These are phyloP conservation scores for Raphidocelis subcapitata DNA, from an alignment of 139 green algal species.

Conservation along the genomic window DNA sequence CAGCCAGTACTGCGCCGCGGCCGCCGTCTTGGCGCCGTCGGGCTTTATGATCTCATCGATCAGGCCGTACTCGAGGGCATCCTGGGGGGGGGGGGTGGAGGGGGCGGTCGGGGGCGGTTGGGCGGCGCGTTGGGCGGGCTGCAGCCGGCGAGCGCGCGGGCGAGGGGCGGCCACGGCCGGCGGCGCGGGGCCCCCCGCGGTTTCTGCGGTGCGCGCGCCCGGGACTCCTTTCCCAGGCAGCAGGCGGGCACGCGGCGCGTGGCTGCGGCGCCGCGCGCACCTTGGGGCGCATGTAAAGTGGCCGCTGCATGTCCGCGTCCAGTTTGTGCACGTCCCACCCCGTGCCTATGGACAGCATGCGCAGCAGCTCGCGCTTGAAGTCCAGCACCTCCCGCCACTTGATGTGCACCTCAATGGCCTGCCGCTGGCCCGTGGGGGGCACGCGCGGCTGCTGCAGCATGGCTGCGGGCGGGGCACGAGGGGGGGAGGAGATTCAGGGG, in stretches of 20 bases:
- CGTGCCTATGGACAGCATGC: conserved; percentile 83
- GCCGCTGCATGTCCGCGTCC: conserved; percentile 89
- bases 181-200: too few relatives aligned
- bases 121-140: too few relatives aligned
- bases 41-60: conserved; percentile 88
- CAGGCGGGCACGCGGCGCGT: too few relatives aligned
- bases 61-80: conserved; percentile 93
- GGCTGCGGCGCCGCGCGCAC: not conserved
- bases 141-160: too few relatives aligned
- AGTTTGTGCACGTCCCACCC: conserved; percentile 91
- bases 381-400: conserved; percentile 94
- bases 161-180: too few relatives aligned
- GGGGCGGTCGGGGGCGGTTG: too few relatives aligned
- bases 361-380: conserved; percentile 86
- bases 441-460: conserved; percentile 98
- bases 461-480: conserved; percentile 49
- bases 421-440: conserved; percentile 89
- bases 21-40: conserved; percentile 45
- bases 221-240: too few relatives aligned
- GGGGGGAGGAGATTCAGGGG: not conserved
- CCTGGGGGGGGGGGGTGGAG: conserved; percentile 47
- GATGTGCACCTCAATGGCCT: conserved; percentile 95
- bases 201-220: too few relatives aligned
- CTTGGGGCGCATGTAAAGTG: conserved; percentile 94
- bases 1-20: conserved; percentile 50